Evolutionary conservation across 208 protist species (phyloP).

Genomic region (Herpetomonas muscarum): DNA sequence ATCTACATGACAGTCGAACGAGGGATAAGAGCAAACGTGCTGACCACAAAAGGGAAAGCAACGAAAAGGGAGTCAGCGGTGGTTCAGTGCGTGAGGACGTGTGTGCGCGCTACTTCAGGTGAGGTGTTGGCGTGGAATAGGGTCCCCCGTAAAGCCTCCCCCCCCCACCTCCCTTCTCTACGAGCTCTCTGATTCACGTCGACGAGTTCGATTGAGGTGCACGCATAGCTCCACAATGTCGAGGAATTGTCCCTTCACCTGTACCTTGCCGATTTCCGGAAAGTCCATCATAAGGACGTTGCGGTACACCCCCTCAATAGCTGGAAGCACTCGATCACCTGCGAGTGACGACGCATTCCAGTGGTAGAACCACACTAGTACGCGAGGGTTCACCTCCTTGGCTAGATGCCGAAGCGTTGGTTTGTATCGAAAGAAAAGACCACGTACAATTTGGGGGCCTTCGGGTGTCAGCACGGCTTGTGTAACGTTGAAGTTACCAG

Average conservation of each 20-base stretch:
- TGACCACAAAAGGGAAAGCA: no score
- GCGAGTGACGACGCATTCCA: slow-evolving; percentile 13
- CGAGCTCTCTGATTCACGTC: not conserved
- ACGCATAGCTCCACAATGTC: slow-evolving; percentile 35
- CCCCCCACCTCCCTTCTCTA: not conserved
- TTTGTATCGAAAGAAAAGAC: slow-evolving; percentile 10
- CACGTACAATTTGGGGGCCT: slow-evolving; percentile 11
- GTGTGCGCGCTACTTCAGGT: no score
- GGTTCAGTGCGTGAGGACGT: no score
- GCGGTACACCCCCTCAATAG: slow-evolving; percentile 21
- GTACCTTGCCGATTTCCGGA: slow-evolving; percentile 10
- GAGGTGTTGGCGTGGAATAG: no score
- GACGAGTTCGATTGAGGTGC: slow-evolving; percentile 27
- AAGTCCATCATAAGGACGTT: slow-evolving; percentile 59
- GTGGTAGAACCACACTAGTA: slow-evolving; percentile 36
- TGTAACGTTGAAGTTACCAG: slow-evolving; percentile 28
- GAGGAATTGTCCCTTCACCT: slow-evolving; percentile 7
- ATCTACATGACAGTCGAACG: no score
- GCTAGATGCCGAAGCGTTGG: slow-evolving; percentile 17
- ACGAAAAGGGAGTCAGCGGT: no score
- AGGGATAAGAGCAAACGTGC: no score
- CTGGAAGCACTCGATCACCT: slow-evolving; percentile 35
- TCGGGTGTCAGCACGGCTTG: slow-evolving; percentile 37
- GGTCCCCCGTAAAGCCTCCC: no score
- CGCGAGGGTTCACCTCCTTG: slow-evolving; percentile 18